A percentile compares a stretch with the other conserved stretches of the same genome.
phyloP scores from a whole-genome alignment of 192 early-diverging fungal genomes.

The Coemansia sp. region DNA sequence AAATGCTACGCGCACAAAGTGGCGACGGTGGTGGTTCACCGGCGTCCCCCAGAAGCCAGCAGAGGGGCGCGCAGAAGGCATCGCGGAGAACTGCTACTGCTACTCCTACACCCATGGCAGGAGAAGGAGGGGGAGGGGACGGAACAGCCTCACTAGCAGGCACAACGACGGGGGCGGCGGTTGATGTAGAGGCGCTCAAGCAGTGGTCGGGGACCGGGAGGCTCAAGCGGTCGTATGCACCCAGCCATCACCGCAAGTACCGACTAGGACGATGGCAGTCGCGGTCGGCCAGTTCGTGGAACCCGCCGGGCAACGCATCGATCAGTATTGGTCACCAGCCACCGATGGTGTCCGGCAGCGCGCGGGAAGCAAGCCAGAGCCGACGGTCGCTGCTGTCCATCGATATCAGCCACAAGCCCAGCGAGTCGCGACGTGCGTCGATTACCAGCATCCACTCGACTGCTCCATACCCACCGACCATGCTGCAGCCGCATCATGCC shows the following conservation, averaged over 20 bases:
- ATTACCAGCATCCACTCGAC: conserved; percentile 23
- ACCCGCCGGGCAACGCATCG: conserved; percentile 32
- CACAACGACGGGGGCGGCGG: conserved; percentile 2
- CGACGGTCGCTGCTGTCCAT: conserved; percentile 30
- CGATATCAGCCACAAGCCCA: conserved; percentile 49
- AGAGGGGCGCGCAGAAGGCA: too few relatives aligned
- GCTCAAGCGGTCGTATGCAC: conserved; percentile 12
- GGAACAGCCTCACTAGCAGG: conserved; percentile 3
- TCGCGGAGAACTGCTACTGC: background rate
- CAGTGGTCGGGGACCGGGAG: conserved; percentile 48
- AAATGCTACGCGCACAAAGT: conserved; percentile 12
- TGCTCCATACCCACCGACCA: background rate
- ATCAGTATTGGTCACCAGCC: background rate
- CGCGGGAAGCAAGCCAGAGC: conserved; percentile 7
- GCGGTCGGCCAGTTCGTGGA: conserved; percentile 52
- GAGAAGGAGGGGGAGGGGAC: conserved; percentile 2
- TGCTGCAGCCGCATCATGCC: background rate
- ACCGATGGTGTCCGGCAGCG: background rate
- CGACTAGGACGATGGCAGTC: conserved; percentile 50
- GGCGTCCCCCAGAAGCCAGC: too few relatives aligned
- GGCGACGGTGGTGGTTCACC: background rate
- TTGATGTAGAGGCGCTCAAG: conserved; percentile 37
- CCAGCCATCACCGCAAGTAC: conserved; percentile 34
- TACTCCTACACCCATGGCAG: background rate
- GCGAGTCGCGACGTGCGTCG: conserved; percentile 47